Evolutionary conservation across 352 stramenopile genomes (phyloP), one percentile per base, ranked within the genome.

Genomic region (Aphanomyces astaci): DNA sequence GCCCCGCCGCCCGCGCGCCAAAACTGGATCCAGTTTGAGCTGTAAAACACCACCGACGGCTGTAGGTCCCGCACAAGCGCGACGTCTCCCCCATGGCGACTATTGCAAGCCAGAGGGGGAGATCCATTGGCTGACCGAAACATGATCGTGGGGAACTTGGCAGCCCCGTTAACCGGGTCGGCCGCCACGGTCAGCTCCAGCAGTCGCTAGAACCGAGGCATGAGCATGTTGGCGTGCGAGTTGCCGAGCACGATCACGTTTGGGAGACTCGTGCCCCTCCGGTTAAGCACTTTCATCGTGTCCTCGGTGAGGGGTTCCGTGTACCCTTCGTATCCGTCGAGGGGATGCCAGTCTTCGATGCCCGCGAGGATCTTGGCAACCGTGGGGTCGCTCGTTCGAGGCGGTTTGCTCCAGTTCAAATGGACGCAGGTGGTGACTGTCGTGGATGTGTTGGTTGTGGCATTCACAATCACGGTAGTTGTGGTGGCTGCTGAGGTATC

Each of bases 391-490:
- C 17, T 46, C 28, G 62, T 24, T 17, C 46, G 3, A 9, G 63
- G 63, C 24, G 48, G 39, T 46, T 63, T 59, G 52, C 63, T 69
- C 53, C 28, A 53, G 52, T 69, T 69, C 53, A 62, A 62, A 43
- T 43, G 36, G 15, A 43, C 36, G 7, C 36, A 15, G 36, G 36
- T 43, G 7, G 36, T 43, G 31, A 62, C 53, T 53, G 13, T 25
- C 13, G 33, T 17, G 31, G 39, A 13, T 28, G 45, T 33, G 25
- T 30, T 62, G 52, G 10, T 19, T 4, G 52, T 62, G 52, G 30
- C 52, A 32, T 40, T 62, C 22, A 62, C 52, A 30, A 45, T 62
- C 22, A 53, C 22, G 22, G 13, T 25, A n/a, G n/a, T n/a, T 5
- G 13, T n/a, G 36, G 36, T 43, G 7, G 36, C 15, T 43, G 36